Percentiles rank a stretch among this genome's conserved stretches.
These are phyloP conservation scores for Ophiostoma sp. DNA, from an alignment of 2,329 filamentous ascomycete species.

Conservation along the genomic window DNA sequence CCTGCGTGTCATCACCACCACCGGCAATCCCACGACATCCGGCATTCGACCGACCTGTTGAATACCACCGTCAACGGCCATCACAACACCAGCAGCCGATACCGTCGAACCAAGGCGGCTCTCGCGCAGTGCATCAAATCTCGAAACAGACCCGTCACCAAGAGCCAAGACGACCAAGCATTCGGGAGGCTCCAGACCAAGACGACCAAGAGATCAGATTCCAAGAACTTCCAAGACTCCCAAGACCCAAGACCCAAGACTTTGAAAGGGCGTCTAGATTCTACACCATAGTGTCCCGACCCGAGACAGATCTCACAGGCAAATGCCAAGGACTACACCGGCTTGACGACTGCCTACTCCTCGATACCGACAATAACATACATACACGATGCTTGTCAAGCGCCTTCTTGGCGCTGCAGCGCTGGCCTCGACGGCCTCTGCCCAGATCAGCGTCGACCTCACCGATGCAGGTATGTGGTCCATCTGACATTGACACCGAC, in stretches of 20 bases:
- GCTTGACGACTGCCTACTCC: background rate
- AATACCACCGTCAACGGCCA: background rate
- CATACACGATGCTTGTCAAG: conserved; percentile 16
- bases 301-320: conserved; percentile 2
- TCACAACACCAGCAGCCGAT: background rate
- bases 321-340: background rate
- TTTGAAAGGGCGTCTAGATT: background rate
- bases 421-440: conserved; percentile 22
- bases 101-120: background rate
- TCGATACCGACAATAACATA: background rate
- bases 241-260: conserved; percentile 13
- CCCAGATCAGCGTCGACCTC: conserved; percentile 25
- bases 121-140: background rate
- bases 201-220: background rate
- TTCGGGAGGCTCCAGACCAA: background rate
- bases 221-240: background rate
- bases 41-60: background rate
- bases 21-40: conserved; percentile 1
- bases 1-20: background rate
- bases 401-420: conserved; percentile 23
- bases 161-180: conserved; percentile 15
- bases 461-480: conserved; percentile 21
- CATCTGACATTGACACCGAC: too few species aligned
- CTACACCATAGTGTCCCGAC: background rate
- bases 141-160: background rate